Conservation (phyloP, 106 monocot species). For the Amphibolis antarctica region DNA sequence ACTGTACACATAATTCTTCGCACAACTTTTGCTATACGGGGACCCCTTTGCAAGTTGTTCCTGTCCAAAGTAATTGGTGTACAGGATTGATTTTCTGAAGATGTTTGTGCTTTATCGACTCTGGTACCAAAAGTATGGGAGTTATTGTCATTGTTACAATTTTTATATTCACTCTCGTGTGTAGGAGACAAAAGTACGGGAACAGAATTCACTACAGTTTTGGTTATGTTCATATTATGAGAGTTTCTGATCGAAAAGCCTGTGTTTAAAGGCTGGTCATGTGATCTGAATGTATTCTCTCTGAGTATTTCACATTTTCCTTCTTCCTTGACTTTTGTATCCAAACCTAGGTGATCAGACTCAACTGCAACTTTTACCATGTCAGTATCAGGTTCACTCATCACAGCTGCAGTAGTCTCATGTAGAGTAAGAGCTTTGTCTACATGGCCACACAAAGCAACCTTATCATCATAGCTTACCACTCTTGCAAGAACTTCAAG, state of each 20-base stretch:
- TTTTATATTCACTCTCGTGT: conserved; percentile 10
- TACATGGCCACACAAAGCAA: conserved; percentile 16
- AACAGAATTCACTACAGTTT: conserved; percentile 4
- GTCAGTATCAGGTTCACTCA: conserved; percentile 21
- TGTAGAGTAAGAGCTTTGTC: conserved; percentile 21
- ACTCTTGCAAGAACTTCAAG: conserved; percentile 14
- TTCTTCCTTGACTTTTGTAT: conserved; percentile 7
- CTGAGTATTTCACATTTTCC: background rate
- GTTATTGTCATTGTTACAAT: background rate
- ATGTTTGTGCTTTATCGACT: conserved; percentile 19
- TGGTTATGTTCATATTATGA: background rate
- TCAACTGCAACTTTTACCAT: conserved; percentile 3
- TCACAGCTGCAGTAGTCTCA: conserved; percentile 28
- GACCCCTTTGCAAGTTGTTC: conserved; percentile 39
- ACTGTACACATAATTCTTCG: conserved; percentile 45
- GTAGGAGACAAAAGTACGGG: conserved; percentile 10
- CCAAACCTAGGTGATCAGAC: background rate
- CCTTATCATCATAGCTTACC: conserved; percentile 12
- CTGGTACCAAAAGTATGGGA: background rate
- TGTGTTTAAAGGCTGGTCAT: background rate
- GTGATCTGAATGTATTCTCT: conserved; percentile 5
- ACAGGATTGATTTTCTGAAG: conserved; percentile 12
- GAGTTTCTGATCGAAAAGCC: conserved; percentile 4
- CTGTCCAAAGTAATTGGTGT: conserved; percentile 18
- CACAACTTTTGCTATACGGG: conserved; percentile 63